phyloP scores from a whole-genome alignment of 192 early-diverging fungal species.

The Backusella circina region DNA sequence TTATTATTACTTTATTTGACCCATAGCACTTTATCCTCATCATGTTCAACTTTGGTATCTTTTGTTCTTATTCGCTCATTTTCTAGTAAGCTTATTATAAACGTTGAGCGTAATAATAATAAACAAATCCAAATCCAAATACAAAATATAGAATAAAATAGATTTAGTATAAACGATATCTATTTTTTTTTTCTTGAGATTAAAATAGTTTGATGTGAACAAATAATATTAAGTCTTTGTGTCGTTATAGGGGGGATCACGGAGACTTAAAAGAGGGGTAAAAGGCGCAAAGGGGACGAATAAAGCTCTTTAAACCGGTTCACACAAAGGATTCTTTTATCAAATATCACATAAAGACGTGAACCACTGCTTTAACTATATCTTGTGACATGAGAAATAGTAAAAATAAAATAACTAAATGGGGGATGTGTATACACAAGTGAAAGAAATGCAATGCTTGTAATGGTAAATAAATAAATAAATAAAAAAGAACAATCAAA shows the following conservation, averaged over 20 bases:
- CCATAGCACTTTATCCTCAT: neutral
- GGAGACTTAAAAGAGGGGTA: neutral
- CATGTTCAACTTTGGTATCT: neutral
- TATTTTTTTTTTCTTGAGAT: neutral
- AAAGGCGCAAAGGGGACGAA: neutral
- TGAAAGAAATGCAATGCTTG: neutral
- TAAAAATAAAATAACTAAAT: neutral
- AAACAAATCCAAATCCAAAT: no score
- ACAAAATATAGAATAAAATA: no score
- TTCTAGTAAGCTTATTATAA: neutral
- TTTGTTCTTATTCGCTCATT: neutral
- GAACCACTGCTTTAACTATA: neutral
- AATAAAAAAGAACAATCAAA: neutral
- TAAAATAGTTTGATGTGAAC: neutral
- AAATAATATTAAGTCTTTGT: neutral
- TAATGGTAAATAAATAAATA: neutral
- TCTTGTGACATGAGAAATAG: neutral
- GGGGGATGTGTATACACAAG: neutral
- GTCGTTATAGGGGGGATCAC: neutral
- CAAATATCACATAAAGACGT: neutral
- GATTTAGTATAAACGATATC: neutral
- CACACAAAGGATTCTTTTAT: neutral
- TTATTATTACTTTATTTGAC: neutral
- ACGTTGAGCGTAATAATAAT: neutral
- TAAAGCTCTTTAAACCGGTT: neutral